A percentile compares a stretch with the other conserved stretches of the same genome.
phyloP scores from a whole-genome alignment of 2,329 filamentous ascomycete genomes.

The Botrytis deweyae region DNA sequence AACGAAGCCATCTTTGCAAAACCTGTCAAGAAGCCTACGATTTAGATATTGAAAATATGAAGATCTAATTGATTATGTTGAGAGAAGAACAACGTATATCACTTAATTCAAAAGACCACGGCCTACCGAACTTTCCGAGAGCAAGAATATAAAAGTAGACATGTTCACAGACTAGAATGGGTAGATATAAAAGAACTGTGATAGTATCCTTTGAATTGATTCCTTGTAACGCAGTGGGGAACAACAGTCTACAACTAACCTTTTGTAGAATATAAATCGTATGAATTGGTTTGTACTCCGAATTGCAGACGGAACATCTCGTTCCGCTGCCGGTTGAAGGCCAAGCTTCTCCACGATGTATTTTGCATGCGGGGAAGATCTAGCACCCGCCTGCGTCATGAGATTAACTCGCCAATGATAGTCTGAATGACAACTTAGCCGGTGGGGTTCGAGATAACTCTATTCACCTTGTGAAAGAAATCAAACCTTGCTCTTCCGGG shows the following conservation, averaged over 20 bases:
- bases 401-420: slow-evolving; percentile 10
- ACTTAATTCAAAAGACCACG: not conserved
- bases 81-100: too few relatives aligned
- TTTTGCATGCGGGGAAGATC: slow-evolving; percentile 18
- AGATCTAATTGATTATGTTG: too few relatives aligned
- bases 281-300: not conserved
- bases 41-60: not conserved
- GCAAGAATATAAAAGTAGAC: not conserved
- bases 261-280: not conserved
- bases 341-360: slow-evolving; percentile 12
- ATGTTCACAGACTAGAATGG: not conserved
- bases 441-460: not conserved
- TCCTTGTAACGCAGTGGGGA: not conserved
- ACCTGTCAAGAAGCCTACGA: not conserved
- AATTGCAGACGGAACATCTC: slow-evolving; percentile 36
- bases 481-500: not conserved
- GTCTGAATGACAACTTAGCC: not conserved
- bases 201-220: not conserved
- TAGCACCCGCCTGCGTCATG: not conserved
- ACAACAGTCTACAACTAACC: not conserved
- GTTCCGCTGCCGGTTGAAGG: slow-evolving; percentile 13
- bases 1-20: not conserved
- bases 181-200: not conserved
- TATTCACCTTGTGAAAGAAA: not conserved
- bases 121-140: not conserved